Evolutionary conservation across 805 yeast species (phyloP), one percentile per base, ranked within the genome.

Genomic region (Cyberlindnera subsufficiens): DNA sequence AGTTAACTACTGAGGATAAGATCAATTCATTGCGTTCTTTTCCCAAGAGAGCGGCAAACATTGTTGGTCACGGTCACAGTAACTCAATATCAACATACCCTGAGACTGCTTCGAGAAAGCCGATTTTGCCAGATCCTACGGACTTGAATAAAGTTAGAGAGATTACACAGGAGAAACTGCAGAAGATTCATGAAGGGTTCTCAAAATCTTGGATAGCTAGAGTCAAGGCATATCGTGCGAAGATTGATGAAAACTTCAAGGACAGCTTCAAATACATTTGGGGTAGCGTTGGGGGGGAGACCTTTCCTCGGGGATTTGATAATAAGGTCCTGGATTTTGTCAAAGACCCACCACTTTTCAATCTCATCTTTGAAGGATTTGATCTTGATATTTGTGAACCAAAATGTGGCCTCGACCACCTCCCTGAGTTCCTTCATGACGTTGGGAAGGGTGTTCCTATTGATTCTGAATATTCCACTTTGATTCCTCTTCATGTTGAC

Each of bases 371-470:
- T 47, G 71, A 68, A 42, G 72, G 74, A 35, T 57, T 80, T 16
- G 72, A 72, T 38, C 60, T 81, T 47, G 64, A 63, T 13, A 41
- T 84, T 4, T 66, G 64, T 27, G 66, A 69, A 35, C 86, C 90
- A 0, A 51, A 63, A 0, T 74, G 73, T 54, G 79, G 80, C 1
- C 46, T 70, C 9, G 70, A 67, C 3, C 65, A 75, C 7, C 64
- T 86, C 27, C 74, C 84, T 1, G 62, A 77, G n/a, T 90, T 78
- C 56, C 57, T 90, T 22, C 61, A 81, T 55, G 74, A 78, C 5
- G 68, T 84, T 7, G 98, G 97, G 2, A 89, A 88, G 57, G 95
- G 93, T 0, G 75, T 83, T 11, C 97, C 98, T 0, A 55, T 58
- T 40, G 86, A 83, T 44, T 77, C 88, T 0, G 56, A 69, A 40